Evolutionary conservation across 1,139 yeast species (phyloP).

Genomic region (Meyerozyma elateridarum): DNA sequence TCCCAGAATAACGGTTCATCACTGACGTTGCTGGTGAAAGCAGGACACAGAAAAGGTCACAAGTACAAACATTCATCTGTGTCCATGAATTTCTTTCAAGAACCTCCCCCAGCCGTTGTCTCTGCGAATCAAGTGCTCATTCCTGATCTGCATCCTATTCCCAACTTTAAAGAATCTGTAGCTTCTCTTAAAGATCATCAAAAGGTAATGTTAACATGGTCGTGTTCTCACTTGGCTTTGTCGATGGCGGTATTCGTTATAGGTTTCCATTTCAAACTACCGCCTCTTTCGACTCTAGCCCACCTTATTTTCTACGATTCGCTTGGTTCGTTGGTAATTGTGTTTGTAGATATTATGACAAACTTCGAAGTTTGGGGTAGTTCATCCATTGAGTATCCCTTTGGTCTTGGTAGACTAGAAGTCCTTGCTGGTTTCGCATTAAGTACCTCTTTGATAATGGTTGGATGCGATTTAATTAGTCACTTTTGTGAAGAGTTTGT

Average conservation of each 20-base stretch:
- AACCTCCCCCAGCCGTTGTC: conserved; percentile 57
- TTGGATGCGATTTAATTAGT: conserved; percentile 82
- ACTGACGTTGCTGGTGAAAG: conserved; percentile 33
- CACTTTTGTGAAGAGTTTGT: conserved; percentile 78
- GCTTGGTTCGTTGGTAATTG: conserved; percentile 66
- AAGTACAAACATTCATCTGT: conserved; percentile 96
- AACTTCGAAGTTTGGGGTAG: conserved; percentile 91
- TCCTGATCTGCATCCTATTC: conserved; percentile 79
- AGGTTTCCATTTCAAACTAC: conserved; percentile 54
- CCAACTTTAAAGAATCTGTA: conserved; percentile 60
- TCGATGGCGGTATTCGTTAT: conserved; percentile 55
- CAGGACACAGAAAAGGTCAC: conserved; percentile 89
- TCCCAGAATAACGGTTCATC: conserved; percentile 27
- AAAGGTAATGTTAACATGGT: conserved; percentile 57
- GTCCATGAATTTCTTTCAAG: conserved; percentile 92
- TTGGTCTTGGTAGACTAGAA: conserved; percentile 85
- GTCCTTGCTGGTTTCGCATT: conserved; percentile 85
- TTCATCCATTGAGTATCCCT: conserved; percentile 81
- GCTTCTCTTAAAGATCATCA: conserved; percentile 53
- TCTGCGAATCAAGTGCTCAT: conserved; percentile 55
- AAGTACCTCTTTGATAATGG: conserved; percentile 80
- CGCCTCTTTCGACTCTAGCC: conserved; percentile 72
- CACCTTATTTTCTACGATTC: conserved; percentile 87
- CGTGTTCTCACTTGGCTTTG: conserved; percentile 54
- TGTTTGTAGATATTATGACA: conserved; percentile 71